A percentile compares a stretch with the other conserved stretches of the same genome.
Conservation (phyloP, 2,329 filamentous ascomycete species). For the Trichoderma citrinoviride region DNA sequence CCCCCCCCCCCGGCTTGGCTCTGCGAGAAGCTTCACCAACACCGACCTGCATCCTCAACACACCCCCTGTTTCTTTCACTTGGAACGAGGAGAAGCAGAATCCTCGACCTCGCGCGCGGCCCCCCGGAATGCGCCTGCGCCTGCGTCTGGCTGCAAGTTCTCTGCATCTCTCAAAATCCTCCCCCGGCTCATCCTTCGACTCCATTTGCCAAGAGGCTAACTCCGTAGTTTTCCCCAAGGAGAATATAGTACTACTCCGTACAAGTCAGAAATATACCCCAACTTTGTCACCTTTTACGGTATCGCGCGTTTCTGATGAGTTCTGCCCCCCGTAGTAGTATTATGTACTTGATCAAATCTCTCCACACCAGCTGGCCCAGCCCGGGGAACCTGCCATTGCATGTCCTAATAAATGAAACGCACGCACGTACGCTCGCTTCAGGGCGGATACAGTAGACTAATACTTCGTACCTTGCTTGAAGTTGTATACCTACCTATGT, state of each 20-base stretch:
- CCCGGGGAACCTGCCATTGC: constrained; percentile 19
- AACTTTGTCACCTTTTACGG: too few relatives aligned
- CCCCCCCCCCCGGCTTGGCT: too few relatives aligned
- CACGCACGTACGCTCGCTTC: neutral
- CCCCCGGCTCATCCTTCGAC: neutral
- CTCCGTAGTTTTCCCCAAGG: neutral
- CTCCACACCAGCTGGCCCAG: neutral
- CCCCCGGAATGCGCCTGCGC: constrained; percentile 16
- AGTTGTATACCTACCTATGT: neutral
- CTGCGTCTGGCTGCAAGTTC: constrained; percentile 6
- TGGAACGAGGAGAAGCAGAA: neutral
- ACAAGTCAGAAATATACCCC: too few relatives aligned
- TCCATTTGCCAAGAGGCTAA: neutral
- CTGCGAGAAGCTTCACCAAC: too few relatives aligned
- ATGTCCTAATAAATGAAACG: constrained; percentile 4
- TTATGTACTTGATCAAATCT: neutral
- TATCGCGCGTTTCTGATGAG: neutral
- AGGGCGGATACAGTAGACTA: neutral
- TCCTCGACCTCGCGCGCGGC: constrained; percentile 5
- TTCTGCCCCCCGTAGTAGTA: neutral
- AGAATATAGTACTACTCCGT: too few relatives aligned
- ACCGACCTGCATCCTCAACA: too few relatives aligned
- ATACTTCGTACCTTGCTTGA: constrained; percentile 14
- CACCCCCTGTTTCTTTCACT: neutral
- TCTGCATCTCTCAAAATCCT: neutral